Base-by-base conservation (phyloP, 129 eudicot species). In the Deinandra increscens region DNA sequence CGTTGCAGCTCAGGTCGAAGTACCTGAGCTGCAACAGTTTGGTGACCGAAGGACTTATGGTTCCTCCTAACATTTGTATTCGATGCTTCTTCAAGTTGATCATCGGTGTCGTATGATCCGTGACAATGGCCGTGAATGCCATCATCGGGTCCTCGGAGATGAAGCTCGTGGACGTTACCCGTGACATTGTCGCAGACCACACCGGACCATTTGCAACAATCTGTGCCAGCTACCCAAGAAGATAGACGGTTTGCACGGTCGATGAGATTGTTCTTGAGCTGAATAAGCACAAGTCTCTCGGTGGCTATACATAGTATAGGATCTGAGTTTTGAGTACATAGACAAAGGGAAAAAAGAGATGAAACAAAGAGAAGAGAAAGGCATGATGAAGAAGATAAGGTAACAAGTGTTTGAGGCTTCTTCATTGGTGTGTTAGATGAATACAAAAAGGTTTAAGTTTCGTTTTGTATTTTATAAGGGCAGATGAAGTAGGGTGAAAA, bases 181-280 rank as follows among this genome's bases (percentile, higher is more conserved):
- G 82, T 82, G 11, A 18, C 4, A 34, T 68, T 74, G 68, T 69
- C 31, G 68, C 86, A 81, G 38, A 66, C 70, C 22, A 66, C 55
- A 23, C 70, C 70, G 20, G 55, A 44, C 70, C 70, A 66, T 22
- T 9, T 66, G 70, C 70, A 66, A 26, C 70, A 66, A 20, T 64
- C 54, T 2, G 42, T 22, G 20, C 69, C 69, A n/a, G n/a, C n/a
- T 3, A 19, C 46, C 88, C 88, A 84, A 5, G 82, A 84, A 8
- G 82, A 80, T 4, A 80, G 80, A 56, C 63, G 65, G 65, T 56
- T 66, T 22, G 39, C 78, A 0, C 75, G 72, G 54, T 84, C 88
- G 15, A 56, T 76, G 6, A 83, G 71, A 56, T 78, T 72, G 22
- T 62, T 51, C 62, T 80, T 83, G 64, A 83, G 72, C 15, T 76